Base-by-base conservation (phyloP, 441 rosid species). In the Adansonia grandidieri region DNA sequence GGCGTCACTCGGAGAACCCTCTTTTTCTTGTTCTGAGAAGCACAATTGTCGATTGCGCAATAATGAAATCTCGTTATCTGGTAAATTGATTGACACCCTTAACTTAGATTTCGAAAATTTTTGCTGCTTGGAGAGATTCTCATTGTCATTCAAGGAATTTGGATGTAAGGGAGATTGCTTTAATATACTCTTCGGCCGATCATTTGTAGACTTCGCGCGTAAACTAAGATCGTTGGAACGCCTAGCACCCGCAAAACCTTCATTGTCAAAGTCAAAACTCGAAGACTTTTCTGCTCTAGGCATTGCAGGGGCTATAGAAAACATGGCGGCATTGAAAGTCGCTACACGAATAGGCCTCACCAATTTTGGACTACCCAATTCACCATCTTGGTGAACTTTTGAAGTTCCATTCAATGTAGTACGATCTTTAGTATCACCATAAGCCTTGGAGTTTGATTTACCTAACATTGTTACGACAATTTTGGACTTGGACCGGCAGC, bases 291-390 rank as follows among this genome's bases (percentile, higher is more conserved):
- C 84, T 22, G 74, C 5, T 72, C 82, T 83, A 5, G 93, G 93
- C 65, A 93, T 90, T 42, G 88, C 97, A 8, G 96, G 98, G 4
- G 99, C 99, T 97, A 95, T 92, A 2, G 98, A 91, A 79, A 95
- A 95, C 89, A 95, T 77, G 24, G 95, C 92, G 51, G 96, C 98
- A 78, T 92, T 95, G 78, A 95, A 93, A 66, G 90, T 93, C 13
- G 97, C 99, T 6, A 93, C 24, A 65, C 90, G 89, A 57, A 95
- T 88, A 10, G 88, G 64, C 78, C 77, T 88, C 75, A 78, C 88
- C 3, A 88, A 78, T 45, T 85, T 81, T 0, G 77, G 73, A 40
- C 81, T 80, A 22, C 66, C 77, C 44, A 73, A 66, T 40, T 74
- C 86, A 65, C 58, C 84, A 78, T 86, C 86, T 45, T 77, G 93